Evolutionary conservation across 2,329 filamentous ascomycete species (phyloP), one percentile per base, ranked within the genome.

Genomic region (Phaeosphaeriaceae sp.): DNA sequence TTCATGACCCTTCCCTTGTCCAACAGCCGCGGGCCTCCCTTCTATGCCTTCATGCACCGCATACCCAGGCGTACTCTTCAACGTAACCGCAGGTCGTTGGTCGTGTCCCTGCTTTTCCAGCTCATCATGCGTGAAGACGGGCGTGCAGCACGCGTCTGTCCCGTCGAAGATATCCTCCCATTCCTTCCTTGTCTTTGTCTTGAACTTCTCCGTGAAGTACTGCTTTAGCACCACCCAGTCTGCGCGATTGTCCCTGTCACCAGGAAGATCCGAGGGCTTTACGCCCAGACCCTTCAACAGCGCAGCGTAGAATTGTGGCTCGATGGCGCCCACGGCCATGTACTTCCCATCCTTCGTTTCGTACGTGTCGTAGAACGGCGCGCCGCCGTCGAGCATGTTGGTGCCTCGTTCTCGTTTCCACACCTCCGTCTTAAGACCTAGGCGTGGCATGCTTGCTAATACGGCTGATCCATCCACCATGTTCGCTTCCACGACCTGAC

Each of bases 391-490:
- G 48, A 98, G 80, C 56, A 89, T 68, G 76, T 97, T 97, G 54
- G 84, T 83, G 0, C 94, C 94, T 49, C 93, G 82, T 24, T 86
- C 83, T 3, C 76, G 76, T 66, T 81, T 75, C 82, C 92, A 93
- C 41, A 88, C 73, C 0, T 85, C 83, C 7, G 82, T 88, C 72
- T 89, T 88, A 60, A 84, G 82, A 25, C 83, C 82, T 60, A 96
- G 81, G 33, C 94, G 84, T 51, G 91, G 89, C 79, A 94, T 94
- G 0, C 88, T 90, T 1, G 89, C 89, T 24, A 98, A 80, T 76
- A 94, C 94, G 36, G 88, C 86, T 21, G 86, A 87, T 9, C 94
- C 94, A 79, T 98, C 94, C 13, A 97, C 94, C 94, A 98, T 98
- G 77, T 96, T 97, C 17, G 91, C 92, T 79, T 97, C 92, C 9